These are phyloP conservation scores for Penicillium chermesinum DNA, from an alignment of 495 filamentous ascomycete species.

Conservation along the genomic window DNA sequence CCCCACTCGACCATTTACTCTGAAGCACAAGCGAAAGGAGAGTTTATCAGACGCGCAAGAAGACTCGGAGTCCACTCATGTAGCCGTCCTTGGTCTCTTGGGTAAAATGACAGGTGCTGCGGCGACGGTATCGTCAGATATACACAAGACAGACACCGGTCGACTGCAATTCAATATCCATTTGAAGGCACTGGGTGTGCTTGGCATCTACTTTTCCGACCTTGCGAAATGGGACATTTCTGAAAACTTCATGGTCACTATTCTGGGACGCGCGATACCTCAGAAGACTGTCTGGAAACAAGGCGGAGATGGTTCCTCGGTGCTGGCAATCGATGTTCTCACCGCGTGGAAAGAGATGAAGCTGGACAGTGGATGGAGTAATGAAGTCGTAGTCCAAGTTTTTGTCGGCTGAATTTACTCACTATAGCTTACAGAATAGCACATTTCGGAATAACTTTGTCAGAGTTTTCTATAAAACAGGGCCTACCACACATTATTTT, in stretches of 20 bases:
- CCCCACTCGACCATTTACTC: conserved; percentile 51
- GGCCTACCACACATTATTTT: no score
- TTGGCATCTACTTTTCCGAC: conserved; percentile 67
- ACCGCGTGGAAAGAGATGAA: conserved; percentile 74
- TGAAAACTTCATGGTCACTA: conserved; percentile 68
- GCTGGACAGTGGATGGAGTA: conserved; percentile 70
- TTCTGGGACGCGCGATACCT: conserved; percentile 66
- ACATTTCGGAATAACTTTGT: no score
- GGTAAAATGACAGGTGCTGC: conserved; percentile 88
- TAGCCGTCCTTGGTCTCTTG: conserved; percentile 74
- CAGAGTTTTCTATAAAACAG: no score
- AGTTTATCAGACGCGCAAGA: not conserved
- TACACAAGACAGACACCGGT: conserved; percentile 53
- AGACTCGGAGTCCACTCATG: conserved; percentile 32
- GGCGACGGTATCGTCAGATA: conserved; percentile 59
- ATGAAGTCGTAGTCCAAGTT: conserved; percentile 73
- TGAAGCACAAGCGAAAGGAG: conserved; percentile 25
- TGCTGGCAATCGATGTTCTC: conserved; percentile 74
- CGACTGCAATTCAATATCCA: conserved; percentile 55
- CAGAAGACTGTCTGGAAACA: conserved; percentile 59
- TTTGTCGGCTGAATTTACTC: conserved; percentile 37
- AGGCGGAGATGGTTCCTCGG: conserved; percentile 38
- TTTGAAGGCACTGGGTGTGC: conserved; percentile 74
- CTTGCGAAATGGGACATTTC: conserved; percentile 55
- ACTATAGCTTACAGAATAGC: no score